These are phyloP conservation scores for Leptodontidium sp. DNA, from an alignment of 2,329 filamentous ascomycete species.

Conservation along the genomic window DNA sequence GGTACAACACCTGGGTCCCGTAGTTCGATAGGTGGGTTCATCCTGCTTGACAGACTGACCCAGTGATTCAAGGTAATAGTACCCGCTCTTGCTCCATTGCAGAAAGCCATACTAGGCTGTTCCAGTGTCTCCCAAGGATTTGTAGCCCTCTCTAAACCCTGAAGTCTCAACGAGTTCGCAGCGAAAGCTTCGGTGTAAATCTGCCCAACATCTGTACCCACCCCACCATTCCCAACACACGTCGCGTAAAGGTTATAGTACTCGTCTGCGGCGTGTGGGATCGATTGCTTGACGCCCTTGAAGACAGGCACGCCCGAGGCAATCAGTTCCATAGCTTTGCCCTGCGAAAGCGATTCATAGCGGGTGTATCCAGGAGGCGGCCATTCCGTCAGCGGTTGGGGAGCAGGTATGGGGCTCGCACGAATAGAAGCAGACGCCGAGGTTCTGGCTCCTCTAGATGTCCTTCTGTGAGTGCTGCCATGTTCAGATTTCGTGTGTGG, in stretches of 20 bases:
- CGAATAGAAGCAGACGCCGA: neutral
- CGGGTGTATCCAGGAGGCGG: conserved; percentile 61
- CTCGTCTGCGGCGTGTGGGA: conserved; percentile 61
- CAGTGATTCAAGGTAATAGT: conserved; percentile 78
- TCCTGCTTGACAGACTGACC: conserved; percentile 64
- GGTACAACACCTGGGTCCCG: conserved; percentile 65
- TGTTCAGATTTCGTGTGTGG: conserved; percentile 6
- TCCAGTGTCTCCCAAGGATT: conserved; percentile 75
- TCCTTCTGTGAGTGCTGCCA: conserved; percentile 4
- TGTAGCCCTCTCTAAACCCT: conserved; percentile 33
- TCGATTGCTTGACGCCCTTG: conserved; percentile 60
- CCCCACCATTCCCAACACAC: conserved; percentile 53
- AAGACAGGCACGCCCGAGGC: conserved; percentile 64
- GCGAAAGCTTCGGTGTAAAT: conserved; percentile 38
- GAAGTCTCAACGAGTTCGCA: conserved; percentile 27
- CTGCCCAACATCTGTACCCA: conserved; percentile 37
- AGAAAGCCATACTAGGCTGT: conserved; percentile 75
- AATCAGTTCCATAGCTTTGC: conserved; percentile 64
- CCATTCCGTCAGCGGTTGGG: conserved; percentile 59
- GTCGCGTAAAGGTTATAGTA: conserved; percentile 66
- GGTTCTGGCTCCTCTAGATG: conserved; percentile 1
- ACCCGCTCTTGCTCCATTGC: conserved; percentile 70
- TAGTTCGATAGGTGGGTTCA: conserved; percentile 64
- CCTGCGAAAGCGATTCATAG: conserved; percentile 60
- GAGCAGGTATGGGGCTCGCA: conserved; percentile 22